Evolutionary conservation across 2,329 filamentous ascomycete species (phyloP).

Genomic region (Pseudogymnoascus sp.): DNA sequence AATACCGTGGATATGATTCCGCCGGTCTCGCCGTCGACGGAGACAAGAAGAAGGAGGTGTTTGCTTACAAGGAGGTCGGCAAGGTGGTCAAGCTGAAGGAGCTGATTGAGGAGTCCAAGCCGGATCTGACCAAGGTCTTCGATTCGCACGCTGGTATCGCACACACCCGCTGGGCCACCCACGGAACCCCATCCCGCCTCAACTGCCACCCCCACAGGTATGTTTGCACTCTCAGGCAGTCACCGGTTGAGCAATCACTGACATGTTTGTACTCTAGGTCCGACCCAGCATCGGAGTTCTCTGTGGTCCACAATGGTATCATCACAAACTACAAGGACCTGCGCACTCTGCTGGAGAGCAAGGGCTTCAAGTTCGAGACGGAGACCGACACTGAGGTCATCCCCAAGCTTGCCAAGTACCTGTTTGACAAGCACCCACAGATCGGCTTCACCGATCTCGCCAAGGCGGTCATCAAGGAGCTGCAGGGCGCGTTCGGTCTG

Average conservation of each 20-base stretch:
- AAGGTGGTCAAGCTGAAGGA: constrained; percentile 96
- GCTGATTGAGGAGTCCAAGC: constrained; percentile 75
- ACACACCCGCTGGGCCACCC: constrained; percentile 98
- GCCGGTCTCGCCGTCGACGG: constrained; percentile 93
- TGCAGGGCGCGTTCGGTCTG: constrained; percentile 94
- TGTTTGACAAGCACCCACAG: constrained; percentile 87
- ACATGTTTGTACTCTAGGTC: constrained; percentile 50
- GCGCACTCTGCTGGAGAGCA: constrained; percentile 82
- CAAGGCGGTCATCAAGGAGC: constrained; percentile 97
- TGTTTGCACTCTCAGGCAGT: constrained; percentile 25
- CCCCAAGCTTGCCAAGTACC: constrained; percentile 96
- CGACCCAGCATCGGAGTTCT: constrained; percentile 91
- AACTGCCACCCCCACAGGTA: constrained; percentile 99
- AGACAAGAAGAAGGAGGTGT: constrained; percentile 97
- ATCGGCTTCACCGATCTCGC: constrained; percentile 94
- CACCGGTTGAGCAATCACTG: background rate
- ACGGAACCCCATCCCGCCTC: constrained; percentile 82
- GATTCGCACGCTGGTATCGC: constrained; percentile 98
- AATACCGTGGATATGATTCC: constrained; percentile 98
- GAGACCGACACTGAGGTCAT: constrained; percentile 99
- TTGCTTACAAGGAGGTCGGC: constrained; percentile 97
- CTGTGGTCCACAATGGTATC: constrained; percentile 98
- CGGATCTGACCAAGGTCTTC: constrained; percentile 86
- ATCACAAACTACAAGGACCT: constrained; percentile 99
- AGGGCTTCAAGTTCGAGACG: constrained; percentile 98